Base-by-base conservation (phyloP, 140 eudicot genomes). In the Flaveria floridana region DNA sequence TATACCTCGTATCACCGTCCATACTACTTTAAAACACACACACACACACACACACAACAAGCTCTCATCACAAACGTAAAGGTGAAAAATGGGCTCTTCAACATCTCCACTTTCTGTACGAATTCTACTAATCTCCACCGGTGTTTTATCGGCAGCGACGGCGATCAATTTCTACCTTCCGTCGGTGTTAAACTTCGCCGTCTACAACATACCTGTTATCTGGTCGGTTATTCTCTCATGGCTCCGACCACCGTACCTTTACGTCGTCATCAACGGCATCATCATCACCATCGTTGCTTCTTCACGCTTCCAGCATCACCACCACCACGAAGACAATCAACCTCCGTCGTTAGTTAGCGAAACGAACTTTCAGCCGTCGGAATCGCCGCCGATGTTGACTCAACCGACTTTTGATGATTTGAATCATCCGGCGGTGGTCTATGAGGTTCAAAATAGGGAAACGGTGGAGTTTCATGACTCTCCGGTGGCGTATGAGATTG, bases 171-270 rank as follows among this genome's bases (percentile, higher is more conserved):
- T 87, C 46, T 79, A 78, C 26, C 41, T 85, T 34, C 92, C 96
- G 14, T 28, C 25, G 14, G 20, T 88, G 2, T 9, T 82, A 25
- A 15, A 70, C 44, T 79, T 84, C 15, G 75, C 71, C 15, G 15
- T 73, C 2, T 21, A 75, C n/a, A 85, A 83, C 56, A 13, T 85
- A 67, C 95, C 93, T 1, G 37, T 55, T 4, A 2, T 89, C 0
- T 86, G 86, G 85, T 77, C 87, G 2, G 67, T 78, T 0, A 11
- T 88, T 1, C 59, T 80, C 7, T 67, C 91, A 0, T 90, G 93
- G 94, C 85, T 88, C 20, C 77, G 76, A 46, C 98, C 97, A 18
- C 98, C 98, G 0, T 93, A 93, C 65, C 74, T 93, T n/a, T 93
- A 90, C 83, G 68, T 93, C n/a, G 59, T 93, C 20, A 75, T 93